Base-by-base conservation (phyloP, 2,329 filamentous ascomycete species). In the Aspergillus neotritici region DNA sequence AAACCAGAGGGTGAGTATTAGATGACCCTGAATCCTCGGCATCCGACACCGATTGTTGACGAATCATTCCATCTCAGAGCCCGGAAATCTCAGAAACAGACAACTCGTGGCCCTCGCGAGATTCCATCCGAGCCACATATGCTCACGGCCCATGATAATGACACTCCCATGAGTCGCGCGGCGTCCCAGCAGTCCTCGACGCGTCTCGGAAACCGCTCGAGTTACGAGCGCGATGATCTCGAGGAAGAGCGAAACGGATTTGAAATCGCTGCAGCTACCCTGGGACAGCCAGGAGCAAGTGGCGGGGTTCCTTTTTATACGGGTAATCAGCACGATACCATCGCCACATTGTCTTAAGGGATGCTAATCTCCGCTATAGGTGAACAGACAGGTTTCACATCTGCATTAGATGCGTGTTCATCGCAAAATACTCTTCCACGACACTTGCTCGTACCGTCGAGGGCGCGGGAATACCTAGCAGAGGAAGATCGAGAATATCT, bases 221-320 rank as follows among this genome's bases (percentile, higher is more conserved):
- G 21, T 25, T 9, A 41, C 1, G 50, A 46, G 5, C 37, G 29
- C 17, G 34, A 41, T 14, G 43, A 36, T 31, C 46, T 44, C 5
- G 44, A 50, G 28, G 48, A 55, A 49, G 52, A 56, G 43, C 50
- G 51, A 13, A 54, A 50, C 41, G 49, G 51, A 11, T 42, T 56
- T 17, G 51, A 60, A 39, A 59, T 63, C 31, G 51, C 56, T 0
- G 49, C 51, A 4, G 51, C 55, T 12, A 53, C 53, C 4, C 41
- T 60, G 14, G 53, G 54, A 1, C 44, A 49, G 16, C 48, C 46
- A 7, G 34, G 46, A 37, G 47, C 43, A 34, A 34, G 25, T 14
- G 51, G 53, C 6, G 42, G 57, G 38, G 53, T 56, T 3, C 53
- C 53, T 11, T 59, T 58, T 17, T 60, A 60, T 37, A 46, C 56